A percentile compares a stretch with the other conserved stretches of the same genome.
Conservation (phyloP, 1,284 basidiomycete species). For the Golubevia sp. region DNA sequence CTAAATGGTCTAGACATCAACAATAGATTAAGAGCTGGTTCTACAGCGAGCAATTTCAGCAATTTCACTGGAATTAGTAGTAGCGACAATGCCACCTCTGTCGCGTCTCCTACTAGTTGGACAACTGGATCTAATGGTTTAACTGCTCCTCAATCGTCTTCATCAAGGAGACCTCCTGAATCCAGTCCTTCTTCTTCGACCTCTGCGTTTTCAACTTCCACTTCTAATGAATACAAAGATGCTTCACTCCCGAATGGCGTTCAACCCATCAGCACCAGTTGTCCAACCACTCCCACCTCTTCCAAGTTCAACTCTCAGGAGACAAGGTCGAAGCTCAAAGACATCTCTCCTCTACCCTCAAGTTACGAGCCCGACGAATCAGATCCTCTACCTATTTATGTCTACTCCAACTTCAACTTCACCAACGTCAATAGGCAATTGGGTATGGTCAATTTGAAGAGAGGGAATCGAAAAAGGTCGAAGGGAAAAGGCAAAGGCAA, state of each 20-base stretch:
- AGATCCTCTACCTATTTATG: conserved; percentile 22
- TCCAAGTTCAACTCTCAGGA: too few relatives aligned
- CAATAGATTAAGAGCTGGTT: background rate
- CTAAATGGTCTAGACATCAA: background rate
- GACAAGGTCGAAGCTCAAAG: background rate
- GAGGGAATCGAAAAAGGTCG: background rate
- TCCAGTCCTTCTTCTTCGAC: background rate
- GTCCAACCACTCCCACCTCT: background rate
- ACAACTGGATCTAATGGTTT: background rate
- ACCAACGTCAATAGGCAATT: conserved; percentile 52
- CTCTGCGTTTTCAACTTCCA: too few relatives aligned
- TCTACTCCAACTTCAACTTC: conserved; percentile 56
- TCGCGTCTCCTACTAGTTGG: background rate
- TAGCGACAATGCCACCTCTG: background rate
- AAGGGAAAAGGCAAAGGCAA: background rate
- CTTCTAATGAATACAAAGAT: background rate
- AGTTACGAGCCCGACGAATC: background rate
- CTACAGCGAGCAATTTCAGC: conserved; percentile 2
- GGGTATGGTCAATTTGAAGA: conserved; percentile 24
- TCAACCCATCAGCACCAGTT: background rate
- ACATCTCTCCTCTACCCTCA: background rate
- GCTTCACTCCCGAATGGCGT: background rate
- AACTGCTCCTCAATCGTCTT: background rate
- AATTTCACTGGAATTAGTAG: background rate
- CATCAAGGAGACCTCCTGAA: background rate